Percentiles rank a stretch among this genome's conserved stretches.
Conservation (phyloP, 2,329 filamentous ascomycete genomes). For the Mycosphaerella arachidis region DNA sequence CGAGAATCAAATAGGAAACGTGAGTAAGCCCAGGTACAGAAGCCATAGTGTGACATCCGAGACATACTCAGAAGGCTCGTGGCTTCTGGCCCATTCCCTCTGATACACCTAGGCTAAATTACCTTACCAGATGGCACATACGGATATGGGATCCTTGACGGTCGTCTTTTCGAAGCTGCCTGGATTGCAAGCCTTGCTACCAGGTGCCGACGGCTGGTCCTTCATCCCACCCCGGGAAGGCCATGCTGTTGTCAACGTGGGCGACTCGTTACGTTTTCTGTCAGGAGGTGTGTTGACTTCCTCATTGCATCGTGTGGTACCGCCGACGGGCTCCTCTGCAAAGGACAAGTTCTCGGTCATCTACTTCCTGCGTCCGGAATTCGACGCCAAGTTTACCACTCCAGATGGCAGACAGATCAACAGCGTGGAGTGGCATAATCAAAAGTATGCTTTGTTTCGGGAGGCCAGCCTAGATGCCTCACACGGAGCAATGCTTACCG, state of each 20-base stretch:
- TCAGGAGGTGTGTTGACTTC: conserved; percentile 19
- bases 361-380: conserved; percentile 23
- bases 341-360: conserved; percentile 22
- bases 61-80: no score
- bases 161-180: conserved; percentile 39
- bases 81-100: no score
- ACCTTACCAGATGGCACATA: conserved; percentile 46
- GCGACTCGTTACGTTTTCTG: conserved; percentile 29
- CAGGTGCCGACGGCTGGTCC: conserved; percentile 43
- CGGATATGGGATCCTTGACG: conserved; percentile 53
- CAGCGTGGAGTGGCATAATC: conserved; percentile 8
- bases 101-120: no score
- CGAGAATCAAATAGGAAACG: conserved; percentile 46
- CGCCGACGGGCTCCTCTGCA: conserved; percentile 8
- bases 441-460: conserved; percentile 9
- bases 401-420: conserved; percentile 6
- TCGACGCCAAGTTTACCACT: conserved; percentile 17
- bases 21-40: no score
- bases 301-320: conserved; percentile 26
- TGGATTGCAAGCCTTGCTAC: conserved; percentile 31
- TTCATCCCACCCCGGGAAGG: conserved; percentile 33
- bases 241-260: conserved; percentile 35
- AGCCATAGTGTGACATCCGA: no score
- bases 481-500: conserved; percentile 7
- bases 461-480: conserved; percentile 1